Evolutionary conservation across 2,329 filamentous ascomycete genomes (phyloP).

Genomic region (Arthrobotrys pseudoclavata): DNA sequence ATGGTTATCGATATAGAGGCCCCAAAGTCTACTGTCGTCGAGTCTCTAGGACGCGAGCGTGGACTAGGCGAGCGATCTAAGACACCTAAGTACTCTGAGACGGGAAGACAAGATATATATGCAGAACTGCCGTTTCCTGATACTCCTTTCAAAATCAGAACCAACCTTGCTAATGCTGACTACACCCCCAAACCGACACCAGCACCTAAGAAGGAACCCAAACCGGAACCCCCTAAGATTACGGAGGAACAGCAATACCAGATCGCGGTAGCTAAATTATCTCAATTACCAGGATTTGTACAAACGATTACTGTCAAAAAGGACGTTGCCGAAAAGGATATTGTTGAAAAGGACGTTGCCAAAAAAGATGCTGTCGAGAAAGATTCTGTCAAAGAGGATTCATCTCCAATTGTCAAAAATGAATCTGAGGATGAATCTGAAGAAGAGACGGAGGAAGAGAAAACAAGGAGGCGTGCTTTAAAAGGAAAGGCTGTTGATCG

Average conservation of each 20-base stretch:
- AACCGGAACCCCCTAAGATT: not conserved
- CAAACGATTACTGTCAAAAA: not conserved
- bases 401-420: not conserved
- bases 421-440: not conserved
- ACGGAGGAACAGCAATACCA: not conserved
- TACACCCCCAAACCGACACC: not conserved
- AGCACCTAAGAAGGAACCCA: not conserved
- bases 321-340: not conserved
- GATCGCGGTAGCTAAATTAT: not conserved
- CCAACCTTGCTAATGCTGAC: not conserved
- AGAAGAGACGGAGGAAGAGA: conserved; percentile 16
- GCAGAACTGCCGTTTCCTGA: not conserved
- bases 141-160: not conserved
- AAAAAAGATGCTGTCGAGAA: too few species aligned
- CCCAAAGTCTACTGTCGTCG: not conserved
- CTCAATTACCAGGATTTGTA: not conserved
- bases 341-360: not conserved
- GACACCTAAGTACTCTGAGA: not conserved
- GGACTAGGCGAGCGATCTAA: not conserved
- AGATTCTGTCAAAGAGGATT: too few species aligned
- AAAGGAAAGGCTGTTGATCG: conserved; percentile 19
- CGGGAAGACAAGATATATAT: not conserved
- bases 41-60: not conserved
- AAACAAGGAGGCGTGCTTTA: not conserved
- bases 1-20: not conserved